A percentile compares a stretch with the other conserved stretches of the same genome.
These are phyloP conservation scores for Pleurotus tuber-regium DNA, from an alignment of 768 basidiomycete species.

Conservation along the genomic window DNA sequence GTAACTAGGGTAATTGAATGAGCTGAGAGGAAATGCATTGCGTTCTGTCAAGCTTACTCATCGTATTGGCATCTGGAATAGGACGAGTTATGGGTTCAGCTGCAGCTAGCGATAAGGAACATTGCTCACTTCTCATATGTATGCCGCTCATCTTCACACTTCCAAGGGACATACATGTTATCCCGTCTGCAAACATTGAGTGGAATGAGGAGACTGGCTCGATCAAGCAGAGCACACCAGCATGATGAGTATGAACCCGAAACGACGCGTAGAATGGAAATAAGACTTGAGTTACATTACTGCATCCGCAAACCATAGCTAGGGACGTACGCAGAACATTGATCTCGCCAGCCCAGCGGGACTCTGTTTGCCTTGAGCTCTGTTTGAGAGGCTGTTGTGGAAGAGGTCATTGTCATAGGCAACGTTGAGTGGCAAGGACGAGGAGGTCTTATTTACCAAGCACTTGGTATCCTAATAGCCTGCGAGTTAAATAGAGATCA, in stretches of 20 bases:
- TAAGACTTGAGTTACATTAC: constrained; percentile 2
- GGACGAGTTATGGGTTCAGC: neutral
- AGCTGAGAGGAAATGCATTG: constrained; percentile 9
- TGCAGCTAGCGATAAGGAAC: neutral
- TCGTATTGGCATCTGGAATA: constrained; percentile 84
- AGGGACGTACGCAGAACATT: constrained; percentile 80
- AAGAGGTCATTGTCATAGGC: constrained; percentile 52
- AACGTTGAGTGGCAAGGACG: neutral
- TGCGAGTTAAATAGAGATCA: neutral
- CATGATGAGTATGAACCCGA: no score
- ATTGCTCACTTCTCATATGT: constrained; percentile 76
- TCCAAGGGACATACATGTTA: constrained; percentile 83
- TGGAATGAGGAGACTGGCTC: constrained; percentile 81
- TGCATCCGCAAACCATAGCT: constrained; percentile 9
- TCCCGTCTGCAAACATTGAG: constrained; percentile 84
- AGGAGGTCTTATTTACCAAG: neutral
- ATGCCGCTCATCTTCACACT: constrained; percentile 87
- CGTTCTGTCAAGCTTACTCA: constrained; percentile 59
- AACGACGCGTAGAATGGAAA: no score
- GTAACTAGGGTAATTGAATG: constrained; percentile 47
- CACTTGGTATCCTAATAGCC: neutral
- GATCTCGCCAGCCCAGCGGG: constrained; percentile 84
- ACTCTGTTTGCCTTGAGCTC: constrained; percentile 75
- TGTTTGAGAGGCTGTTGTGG: constrained; percentile 78
- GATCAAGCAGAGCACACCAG: no score